A percentile compares a stretch with the other conserved stretches of the same genome.
phyloP scores from a whole-genome alignment of 1,284 basidiomycete species.

The Dichomitus squalens region DNA sequence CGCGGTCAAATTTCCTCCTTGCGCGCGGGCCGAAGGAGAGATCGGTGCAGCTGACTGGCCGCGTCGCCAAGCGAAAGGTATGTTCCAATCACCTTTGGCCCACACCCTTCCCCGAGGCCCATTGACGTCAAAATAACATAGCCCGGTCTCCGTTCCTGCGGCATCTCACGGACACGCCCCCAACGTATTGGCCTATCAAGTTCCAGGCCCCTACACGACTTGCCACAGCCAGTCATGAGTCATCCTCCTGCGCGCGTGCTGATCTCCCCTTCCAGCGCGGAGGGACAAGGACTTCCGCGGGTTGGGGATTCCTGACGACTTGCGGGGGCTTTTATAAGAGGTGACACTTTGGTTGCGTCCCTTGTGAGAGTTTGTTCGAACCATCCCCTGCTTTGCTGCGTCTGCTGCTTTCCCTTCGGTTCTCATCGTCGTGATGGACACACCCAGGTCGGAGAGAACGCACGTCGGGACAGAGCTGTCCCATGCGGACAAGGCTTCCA shows the following conservation, averaged over 20 bases:
- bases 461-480: constrained; percentile 18
- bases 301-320: background rate
- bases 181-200: background rate
- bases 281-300: background rate
- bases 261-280: background rate
- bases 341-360: background rate
- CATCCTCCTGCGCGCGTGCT: constrained; percentile 8
- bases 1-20: background rate
- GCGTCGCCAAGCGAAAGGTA: constrained; percentile 7
- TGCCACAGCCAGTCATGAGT: constrained; percentile 10
- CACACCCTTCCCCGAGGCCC: constrained; percentile 1
- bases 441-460: constrained; percentile 26
- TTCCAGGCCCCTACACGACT: background rate
- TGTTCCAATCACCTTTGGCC: constrained; percentile 4
- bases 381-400: background rate
- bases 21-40: background rate
- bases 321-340: background rate
- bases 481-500: constrained; percentile 20
- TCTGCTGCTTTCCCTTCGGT: background rate
- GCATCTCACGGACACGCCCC: constrained; percentile 10
- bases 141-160: background rate
- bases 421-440: constrained; percentile 21
- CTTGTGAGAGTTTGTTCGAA: background rate
- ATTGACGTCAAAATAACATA: constrained; percentile 25
- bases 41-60: constrained; percentile 13